Conservation (phyloP, 1,284 basidiomycete species). For the Leucoagaricus sp. region DNA sequence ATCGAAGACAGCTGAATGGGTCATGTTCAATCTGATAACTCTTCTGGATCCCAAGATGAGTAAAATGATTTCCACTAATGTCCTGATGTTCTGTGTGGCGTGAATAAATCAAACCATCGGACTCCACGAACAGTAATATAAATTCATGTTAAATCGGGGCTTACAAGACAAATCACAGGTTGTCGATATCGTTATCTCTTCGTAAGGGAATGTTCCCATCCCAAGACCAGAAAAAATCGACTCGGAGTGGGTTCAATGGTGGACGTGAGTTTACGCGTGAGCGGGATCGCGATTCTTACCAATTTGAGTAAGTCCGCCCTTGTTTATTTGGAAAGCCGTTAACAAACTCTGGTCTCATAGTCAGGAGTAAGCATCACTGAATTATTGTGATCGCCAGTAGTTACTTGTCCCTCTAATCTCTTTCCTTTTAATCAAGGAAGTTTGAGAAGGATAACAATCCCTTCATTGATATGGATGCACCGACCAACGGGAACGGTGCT, state of each 20-base stretch:
- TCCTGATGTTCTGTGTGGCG: not conserved
- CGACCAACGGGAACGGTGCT: conserved; percentile 25
- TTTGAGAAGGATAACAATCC: conserved; percentile 12
- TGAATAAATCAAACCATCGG: not conserved
- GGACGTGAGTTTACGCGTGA: not conserved
- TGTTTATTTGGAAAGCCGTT: conserved; percentile 1
- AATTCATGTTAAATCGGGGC: not conserved
- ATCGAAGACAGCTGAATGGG: not conserved
- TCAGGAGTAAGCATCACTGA: conserved; percentile 8
- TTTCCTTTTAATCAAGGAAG: conserved; percentile 1
- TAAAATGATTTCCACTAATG: not conserved
- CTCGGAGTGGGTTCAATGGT: not conserved
- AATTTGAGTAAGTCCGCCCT: conserved; percentile 14
- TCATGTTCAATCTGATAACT: conserved; percentile 3
- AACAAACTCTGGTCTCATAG: conserved; percentile 6
- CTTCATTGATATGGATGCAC: conserved; percentile 13
- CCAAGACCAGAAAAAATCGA: conserved; percentile 2
- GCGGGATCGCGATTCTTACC: conserved; percentile 1
- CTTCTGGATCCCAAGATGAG: not conserved
- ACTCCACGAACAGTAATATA: not conserved
- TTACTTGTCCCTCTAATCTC: not conserved
- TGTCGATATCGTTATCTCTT: not conserved
- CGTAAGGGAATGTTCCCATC: conserved; percentile 6
- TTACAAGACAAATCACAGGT: not conserved
- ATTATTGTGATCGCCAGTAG: not conserved